These are phyloP conservation scores for Garcia nutans DNA, from an alignment of 345 rosid genomes.

Conservation along the genomic window DNA sequence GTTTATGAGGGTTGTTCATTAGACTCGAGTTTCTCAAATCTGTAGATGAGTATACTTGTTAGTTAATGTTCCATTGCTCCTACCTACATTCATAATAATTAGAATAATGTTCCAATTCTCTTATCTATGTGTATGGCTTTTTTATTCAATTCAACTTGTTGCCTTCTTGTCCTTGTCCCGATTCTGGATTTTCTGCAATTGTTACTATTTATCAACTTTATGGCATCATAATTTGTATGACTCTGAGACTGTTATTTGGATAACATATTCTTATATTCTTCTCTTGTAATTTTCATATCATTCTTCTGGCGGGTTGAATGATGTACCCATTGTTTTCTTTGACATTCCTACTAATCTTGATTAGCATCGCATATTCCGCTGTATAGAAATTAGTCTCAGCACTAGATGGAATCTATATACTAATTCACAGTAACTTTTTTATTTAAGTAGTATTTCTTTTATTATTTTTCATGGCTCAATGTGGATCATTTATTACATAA, in stretches of 20 bases:
- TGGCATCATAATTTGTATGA: too few species aligned
- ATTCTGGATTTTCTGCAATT: neutral
- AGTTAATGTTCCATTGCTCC: too few species aligned
- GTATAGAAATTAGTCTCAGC: neutral
- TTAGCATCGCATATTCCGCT: neutral
- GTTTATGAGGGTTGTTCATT: too few species aligned
- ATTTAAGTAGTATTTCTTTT: neutral
- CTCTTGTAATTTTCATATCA: neutral
- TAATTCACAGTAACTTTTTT: neutral
- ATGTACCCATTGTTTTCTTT: neutral
- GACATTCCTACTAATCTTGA: neutral
- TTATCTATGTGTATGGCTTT: neutral
- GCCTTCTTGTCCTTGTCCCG: neutral
- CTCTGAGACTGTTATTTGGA: neutral
- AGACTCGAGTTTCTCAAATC: neutral
- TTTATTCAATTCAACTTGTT: neutral
- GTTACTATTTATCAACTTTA: neutral
- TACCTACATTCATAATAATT: too few species aligned
- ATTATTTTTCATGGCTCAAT: too few species aligned
- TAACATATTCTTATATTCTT: neutral
- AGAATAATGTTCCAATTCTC: neutral
- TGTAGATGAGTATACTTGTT: neutral
- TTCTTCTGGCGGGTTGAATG: neutral
- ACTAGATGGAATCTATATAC: neutral
- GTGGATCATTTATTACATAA: neutral